Percentiles rank a stretch among this genome's conserved stretches.
Conservation (phyloP, 306 rosid genomes). For the Fragaria vesca region DNA sequence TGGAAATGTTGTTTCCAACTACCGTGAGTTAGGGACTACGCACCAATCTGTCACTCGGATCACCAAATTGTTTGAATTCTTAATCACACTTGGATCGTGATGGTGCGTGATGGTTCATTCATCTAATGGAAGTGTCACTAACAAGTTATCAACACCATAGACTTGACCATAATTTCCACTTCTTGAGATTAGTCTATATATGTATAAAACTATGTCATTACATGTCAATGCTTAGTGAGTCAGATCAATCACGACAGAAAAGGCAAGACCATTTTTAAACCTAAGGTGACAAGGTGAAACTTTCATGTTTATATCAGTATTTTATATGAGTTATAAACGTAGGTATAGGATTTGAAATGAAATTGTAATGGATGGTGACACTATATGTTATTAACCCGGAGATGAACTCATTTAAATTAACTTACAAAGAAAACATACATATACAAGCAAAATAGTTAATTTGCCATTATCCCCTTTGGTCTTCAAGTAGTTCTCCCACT, state of each 20-base stretch:
- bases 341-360: too few species aligned
- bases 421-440: too few species aligned
- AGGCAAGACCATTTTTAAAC: not conserved
- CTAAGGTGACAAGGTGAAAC: too few species aligned
- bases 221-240: not conserved
- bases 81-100: not conserved
- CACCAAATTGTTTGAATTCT: slow-evolving; percentile 2
- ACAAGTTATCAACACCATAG: not conserved
- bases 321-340: too few species aligned
- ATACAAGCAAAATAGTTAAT: too few species aligned
- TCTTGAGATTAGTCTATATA: not conserved
- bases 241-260: not conserved
- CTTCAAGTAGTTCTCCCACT: too few species aligned
- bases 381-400: too few species aligned
- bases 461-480: too few species aligned
- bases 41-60: not conserved
- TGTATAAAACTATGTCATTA: not conserved
- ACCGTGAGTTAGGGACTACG: not conserved
- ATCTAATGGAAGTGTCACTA: not conserved
- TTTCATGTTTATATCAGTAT: too few species aligned
- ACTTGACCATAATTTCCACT: not conserved
- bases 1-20: slow-evolving; percentile 1
- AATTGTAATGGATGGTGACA: too few species aligned
- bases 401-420: too few species aligned
- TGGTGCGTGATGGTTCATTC: not conserved